These are phyloP conservation scores for Beverwykella pulmonaria DNA, from an alignment of 495 filamentous ascomycete species.

Conservation along the genomic window DNA sequence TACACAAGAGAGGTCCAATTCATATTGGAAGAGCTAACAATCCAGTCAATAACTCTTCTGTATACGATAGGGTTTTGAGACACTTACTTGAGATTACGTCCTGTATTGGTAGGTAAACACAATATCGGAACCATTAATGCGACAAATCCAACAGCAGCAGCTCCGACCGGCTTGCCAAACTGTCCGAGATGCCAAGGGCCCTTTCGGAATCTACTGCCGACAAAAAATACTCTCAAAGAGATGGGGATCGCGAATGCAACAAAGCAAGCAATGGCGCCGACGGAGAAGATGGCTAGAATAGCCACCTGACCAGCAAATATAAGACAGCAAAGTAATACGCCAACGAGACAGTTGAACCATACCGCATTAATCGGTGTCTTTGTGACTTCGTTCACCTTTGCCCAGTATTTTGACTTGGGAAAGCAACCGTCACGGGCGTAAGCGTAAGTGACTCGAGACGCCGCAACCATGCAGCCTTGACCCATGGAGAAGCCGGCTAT, in stretches of 20 bases:
- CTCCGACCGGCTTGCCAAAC: conserved; percentile 3
- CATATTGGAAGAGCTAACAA: conserved; percentile 5
- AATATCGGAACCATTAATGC: conserved; percentile 8
- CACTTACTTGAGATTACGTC: conserved; percentile 1
- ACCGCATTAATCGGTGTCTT: conserved; percentile 23
- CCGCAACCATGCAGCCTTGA: conserved; percentile 4
- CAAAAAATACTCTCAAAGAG: conserved; percentile 5
- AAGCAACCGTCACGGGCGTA: conserved; percentile 19
- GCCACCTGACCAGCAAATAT: conserved; percentile 1
- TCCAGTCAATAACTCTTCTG: background rate
- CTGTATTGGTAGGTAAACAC: conserved; percentile 7
- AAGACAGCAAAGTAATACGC: background rate
- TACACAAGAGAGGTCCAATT: conserved; percentile 7
- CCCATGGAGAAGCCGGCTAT: conserved; percentile 14
- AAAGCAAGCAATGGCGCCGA: conserved; percentile 6
- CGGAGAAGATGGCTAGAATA: conserved; percentile 4
- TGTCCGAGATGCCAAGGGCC: conserved; percentile 3
- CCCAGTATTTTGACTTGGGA: conserved; percentile 9
- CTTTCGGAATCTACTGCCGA: conserved; percentile 4
- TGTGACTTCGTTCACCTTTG: conserved; percentile 8
- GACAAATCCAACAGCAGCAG: conserved; percentile 7
- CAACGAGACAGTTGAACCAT: conserved; percentile 6
- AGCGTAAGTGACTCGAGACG: conserved; percentile 8
- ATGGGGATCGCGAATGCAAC: conserved; percentile 8
- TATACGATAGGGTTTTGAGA: background rate